Conservation (phyloP, 2,329 filamentous ascomycete species). For the Neofusicoccum sp. region DNA sequence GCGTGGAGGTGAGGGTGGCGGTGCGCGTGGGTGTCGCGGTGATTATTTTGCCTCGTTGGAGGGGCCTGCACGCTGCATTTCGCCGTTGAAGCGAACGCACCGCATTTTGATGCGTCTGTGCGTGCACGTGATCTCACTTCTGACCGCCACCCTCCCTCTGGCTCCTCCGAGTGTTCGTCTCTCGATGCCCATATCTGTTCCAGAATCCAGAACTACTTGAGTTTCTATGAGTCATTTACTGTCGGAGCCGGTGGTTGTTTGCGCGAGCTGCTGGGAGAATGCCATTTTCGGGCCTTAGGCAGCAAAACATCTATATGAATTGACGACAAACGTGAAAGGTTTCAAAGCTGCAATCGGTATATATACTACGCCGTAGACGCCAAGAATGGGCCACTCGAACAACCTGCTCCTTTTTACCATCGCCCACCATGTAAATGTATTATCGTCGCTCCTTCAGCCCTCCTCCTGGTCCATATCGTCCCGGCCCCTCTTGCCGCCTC, state of each 20-base stretch:
- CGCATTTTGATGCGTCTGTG: slow-evolving; percentile 13
- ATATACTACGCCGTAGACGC: background rate
- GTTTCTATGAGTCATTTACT: background rate
- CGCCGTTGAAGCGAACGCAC: slow-evolving; percentile 11
- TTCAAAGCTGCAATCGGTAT: background rate
- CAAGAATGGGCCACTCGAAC: background rate
- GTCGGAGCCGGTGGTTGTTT: background rate
- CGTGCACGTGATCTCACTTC: slow-evolving; percentile 4
- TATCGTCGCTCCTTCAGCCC: slow-evolving; percentile 44
- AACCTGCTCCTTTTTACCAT: background rate
- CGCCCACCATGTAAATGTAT: background rate
- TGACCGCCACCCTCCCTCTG: background rate
- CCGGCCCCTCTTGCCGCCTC: slow-evolving; percentile 51
- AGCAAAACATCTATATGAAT: background rate
- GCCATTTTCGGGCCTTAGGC: background rate
- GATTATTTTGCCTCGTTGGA: slow-evolving; percentile 18
- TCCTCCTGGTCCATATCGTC: slow-evolving; percentile 76
- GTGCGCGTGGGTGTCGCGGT: slow-evolving; percentile 16
- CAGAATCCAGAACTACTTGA: background rate
- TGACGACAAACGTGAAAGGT: background rate
- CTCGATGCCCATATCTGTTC: too few relatives aligned
- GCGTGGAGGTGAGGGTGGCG: slow-evolving; percentile 9
- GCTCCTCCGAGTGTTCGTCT: too few relatives aligned
- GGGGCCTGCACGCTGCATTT: slow-evolving; percentile 16
- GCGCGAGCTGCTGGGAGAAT: too few relatives aligned